Base-by-base conservation (phyloP, 2,329 filamentous ascomycete genomes). In the Phyllosticta citribraziliensis region DNA sequence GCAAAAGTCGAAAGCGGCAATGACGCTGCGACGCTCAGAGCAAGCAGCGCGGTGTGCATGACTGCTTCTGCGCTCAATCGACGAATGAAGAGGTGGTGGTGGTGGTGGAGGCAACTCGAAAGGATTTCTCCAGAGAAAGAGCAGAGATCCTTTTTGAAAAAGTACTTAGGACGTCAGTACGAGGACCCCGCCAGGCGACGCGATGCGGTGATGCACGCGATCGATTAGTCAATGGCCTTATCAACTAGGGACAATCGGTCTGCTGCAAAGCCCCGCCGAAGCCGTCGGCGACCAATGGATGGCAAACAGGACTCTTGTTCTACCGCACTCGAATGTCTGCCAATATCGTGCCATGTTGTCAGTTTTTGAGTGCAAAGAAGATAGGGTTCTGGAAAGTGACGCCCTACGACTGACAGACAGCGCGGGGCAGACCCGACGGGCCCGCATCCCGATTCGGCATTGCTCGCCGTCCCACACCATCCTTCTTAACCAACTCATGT, bases 201-300 rank as follows among this genome's bases (percentile, higher is more conserved):
- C 11, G 11, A 17, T 40, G 30, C 9, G 35, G 12, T 40, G 40
- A n/a, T 47, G 14, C 17, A 47, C 40, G n/a, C 40, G 40, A 47
- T 47, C 40, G 40, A 47, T 47, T 47, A 47, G 40, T 47, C 40
- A 47, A 47, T n/a, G 40, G 40, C 14, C 40, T 47, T 47, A 47
- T 47, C 40, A 47, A 47, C 40, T 47, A 14, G 12, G 40, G 40
- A 47, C 40, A 47, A 47, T 47, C 40, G 40, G 40, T 47, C 57
- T 74, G 64, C 40, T 75, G 65, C 0, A 76, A 74, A 40, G 80
- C 70, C 24, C 73, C 69, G 56, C 82, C 70, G 64, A 81, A 84
- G 57, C 75, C 77, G 66, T 84, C 82, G 12, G 80, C 82, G 68
- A 90, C 89, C 17, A n/a, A n/a, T 2, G 5, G 14, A n/a, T 6